Evolutionary conservation across 441 rosid genomes (phyloP).

Genomic region (Erodium texanum): DNA sequence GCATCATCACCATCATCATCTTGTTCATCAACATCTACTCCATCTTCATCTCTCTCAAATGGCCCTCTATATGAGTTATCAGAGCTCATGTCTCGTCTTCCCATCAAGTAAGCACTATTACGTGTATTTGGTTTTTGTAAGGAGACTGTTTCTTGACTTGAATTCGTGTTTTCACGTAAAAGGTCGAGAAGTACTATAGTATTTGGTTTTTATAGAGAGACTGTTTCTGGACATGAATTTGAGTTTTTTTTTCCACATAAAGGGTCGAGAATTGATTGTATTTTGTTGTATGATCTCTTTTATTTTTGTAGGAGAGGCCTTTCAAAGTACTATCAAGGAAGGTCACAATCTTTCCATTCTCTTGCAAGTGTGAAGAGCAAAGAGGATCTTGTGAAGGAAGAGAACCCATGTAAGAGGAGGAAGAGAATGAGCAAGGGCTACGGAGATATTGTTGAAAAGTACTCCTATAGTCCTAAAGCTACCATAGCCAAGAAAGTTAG

Average conservation of each 20-base stretch:
- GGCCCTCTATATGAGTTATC: slow-evolving; percentile 48
- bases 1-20: too few species aligned
- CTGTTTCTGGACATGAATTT: too few species aligned
- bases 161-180: too few species aligned
- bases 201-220: too few species aligned
- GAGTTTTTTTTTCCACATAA: too few species aligned
- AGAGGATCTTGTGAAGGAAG: slow-evolving; percentile 45
- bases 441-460: slow-evolving; percentile 26
- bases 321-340: slow-evolving; percentile 36
- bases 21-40: too few species aligned
- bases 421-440: slow-evolving; percentile 33
- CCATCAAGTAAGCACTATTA: slow-evolving; percentile 53
- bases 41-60: slow-evolving; percentile 16
- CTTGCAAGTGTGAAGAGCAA: slow-evolving; percentile 28
- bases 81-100: slow-evolving; percentile 54
- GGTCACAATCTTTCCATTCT: slow-evolving; percentile 39
- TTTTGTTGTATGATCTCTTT: not conserved
- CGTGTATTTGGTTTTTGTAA: too few species aligned
- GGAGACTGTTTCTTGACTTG: too few species aligned
- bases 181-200: too few species aligned
- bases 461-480: slow-evolving; percentile 27
- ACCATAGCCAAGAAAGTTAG: slow-evolving; percentile 36
- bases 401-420: slow-evolving; percentile 24
- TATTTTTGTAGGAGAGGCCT: slow-evolving; percentile 41
- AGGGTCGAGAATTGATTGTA: not conserved